These are phyloP conservation scores for Pleurotus tuoliensis DNA, from an alignment of 768 basidiomycete species.

Conservation along the genomic window DNA sequence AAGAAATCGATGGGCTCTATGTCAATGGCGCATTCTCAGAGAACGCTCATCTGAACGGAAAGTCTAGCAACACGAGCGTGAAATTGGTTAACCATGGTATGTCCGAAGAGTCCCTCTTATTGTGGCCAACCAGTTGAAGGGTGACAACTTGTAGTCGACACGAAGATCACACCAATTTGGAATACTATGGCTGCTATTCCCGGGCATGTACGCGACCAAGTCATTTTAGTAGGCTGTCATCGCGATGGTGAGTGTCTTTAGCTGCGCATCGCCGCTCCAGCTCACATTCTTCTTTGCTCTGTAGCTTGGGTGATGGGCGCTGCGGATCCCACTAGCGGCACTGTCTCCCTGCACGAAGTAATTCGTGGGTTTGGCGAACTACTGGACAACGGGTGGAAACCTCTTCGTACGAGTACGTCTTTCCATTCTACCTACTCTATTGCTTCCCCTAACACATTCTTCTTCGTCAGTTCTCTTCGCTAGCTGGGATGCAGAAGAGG, in stretches of 20 bases:
- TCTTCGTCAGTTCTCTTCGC: slow-evolving; percentile 50
- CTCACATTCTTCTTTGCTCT: not conserved
- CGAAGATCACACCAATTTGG: slow-evolving; percentile 71
- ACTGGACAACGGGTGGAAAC: slow-evolving; percentile 75
- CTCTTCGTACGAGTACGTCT: slow-evolving; percentile 53
- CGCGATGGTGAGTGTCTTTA: slow-evolving; percentile 45
- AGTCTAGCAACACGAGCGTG: slow-evolving; percentile 42
- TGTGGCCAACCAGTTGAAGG: no score
- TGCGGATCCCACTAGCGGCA: slow-evolving; percentile 76
- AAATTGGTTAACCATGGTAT: slow-evolving; percentile 55
- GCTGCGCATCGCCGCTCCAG: not conserved
- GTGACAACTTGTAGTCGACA: slow-evolving; percentile 47
- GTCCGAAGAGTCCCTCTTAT: not conserved
- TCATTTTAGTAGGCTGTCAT: slow-evolving; percentile 69
- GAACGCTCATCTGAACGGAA: slow-evolving; percentile 38
- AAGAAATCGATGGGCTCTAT: slow-evolving; percentile 44
- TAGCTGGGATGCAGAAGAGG: slow-evolving; percentile 76
- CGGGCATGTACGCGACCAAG: slow-evolving; percentile 60
- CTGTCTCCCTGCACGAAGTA: slow-evolving; percentile 73
- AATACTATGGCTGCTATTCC: slow-evolving; percentile 66
- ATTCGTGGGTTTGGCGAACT: slow-evolving; percentile 71
- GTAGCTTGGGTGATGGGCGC: slow-evolving; percentile 78
- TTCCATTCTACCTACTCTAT: not conserved
- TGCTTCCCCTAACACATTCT: slow-evolving; percentile 11
- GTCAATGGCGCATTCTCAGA: slow-evolving; percentile 11